A percentile compares a stretch with the other conserved stretches of the same genome.
phyloP scores from a whole-genome alignment of 345 rosid species.

The Melaleuca alternifolia region DNA sequence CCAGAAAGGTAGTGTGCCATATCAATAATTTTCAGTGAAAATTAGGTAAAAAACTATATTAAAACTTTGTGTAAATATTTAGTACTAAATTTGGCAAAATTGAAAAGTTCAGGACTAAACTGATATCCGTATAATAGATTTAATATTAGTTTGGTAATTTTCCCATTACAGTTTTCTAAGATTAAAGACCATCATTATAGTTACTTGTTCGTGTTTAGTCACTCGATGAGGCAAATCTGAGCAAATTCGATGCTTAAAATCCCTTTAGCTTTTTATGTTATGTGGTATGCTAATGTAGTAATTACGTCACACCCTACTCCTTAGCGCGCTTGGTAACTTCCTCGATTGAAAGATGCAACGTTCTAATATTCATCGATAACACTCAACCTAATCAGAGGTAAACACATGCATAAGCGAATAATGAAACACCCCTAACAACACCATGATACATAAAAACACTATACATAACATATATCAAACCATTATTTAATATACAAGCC shows the following conservation, averaged over 20 bases:
- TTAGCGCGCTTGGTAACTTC: too few species aligned
- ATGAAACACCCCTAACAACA: too few species aligned
- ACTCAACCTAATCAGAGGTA: too few species aligned
- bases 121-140: background rate
- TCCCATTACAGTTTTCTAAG: background rate
- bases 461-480: too few species aligned
- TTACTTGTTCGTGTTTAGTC: background rate
- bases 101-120: accelerated
- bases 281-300: background rate
- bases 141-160: background rate
- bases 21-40: accelerated
- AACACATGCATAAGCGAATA: too few species aligned
- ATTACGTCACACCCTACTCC: too few species aligned
- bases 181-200: background rate
- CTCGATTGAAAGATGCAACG: too few species aligned
- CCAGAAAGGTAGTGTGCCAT: background rate
- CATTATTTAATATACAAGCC: too few species aligned
- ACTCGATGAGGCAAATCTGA: background rate
- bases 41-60: background rate
- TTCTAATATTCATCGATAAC: too few species aligned
- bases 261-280: background rate
- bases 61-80: accelerated
- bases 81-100: background rate
- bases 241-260: background rate
- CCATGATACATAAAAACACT: too few species aligned